Percentiles rank a stretch among this genome's conserved stretches.
phyloP scores from a whole-genome alignment of 2,329 filamentous ascomycete genomes.

The Penicillium sp. region DNA sequence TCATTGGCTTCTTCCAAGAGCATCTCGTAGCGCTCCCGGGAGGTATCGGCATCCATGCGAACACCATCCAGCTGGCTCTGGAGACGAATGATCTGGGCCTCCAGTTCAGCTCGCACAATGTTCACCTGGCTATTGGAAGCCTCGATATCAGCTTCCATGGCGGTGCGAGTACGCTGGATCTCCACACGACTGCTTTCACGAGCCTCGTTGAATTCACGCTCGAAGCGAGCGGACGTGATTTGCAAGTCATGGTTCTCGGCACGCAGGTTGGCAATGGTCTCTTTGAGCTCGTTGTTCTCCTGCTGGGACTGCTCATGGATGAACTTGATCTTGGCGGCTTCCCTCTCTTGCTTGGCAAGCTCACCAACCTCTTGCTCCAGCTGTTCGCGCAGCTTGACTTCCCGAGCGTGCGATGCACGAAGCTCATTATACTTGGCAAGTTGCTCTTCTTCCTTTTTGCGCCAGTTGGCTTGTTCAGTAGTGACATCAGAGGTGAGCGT shows the following conservation, averaged over 20 bases:
- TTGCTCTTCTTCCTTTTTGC: constrained; percentile 67
- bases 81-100: constrained; percentile 74
- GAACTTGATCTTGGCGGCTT: constrained; percentile 77
- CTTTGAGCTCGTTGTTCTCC: constrained; percentile 67
- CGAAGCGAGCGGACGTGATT: constrained; percentile 68
- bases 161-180: constrained; percentile 76
- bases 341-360: constrained; percentile 72
- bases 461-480: constrained; percentile 78
- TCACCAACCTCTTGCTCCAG: constrained; percentile 64
- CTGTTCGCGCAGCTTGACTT: constrained; percentile 66
- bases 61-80: constrained; percentile 77
- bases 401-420: constrained; percentile 65
- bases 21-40: constrained; percentile 80
- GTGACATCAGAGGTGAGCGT: constrained; percentile 77
- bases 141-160: constrained; percentile 82
- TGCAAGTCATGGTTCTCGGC: constrained; percentile 71
- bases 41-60: constrained; percentile 77
- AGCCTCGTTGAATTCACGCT: constrained; percentile 83
- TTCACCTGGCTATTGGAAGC: constrained; percentile 85
- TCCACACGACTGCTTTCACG: constrained; percentile 79
- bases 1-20: constrained; percentile 79
- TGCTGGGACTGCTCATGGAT: constrained; percentile 69
- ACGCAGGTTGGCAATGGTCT: constrained; percentile 54
- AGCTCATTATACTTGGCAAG: constrained; percentile 59
- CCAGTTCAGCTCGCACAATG: constrained; percentile 77